Base-by-base conservation (phyloP, 257 asterid genomes). In the Nicotiana obtusifolia region DNA sequence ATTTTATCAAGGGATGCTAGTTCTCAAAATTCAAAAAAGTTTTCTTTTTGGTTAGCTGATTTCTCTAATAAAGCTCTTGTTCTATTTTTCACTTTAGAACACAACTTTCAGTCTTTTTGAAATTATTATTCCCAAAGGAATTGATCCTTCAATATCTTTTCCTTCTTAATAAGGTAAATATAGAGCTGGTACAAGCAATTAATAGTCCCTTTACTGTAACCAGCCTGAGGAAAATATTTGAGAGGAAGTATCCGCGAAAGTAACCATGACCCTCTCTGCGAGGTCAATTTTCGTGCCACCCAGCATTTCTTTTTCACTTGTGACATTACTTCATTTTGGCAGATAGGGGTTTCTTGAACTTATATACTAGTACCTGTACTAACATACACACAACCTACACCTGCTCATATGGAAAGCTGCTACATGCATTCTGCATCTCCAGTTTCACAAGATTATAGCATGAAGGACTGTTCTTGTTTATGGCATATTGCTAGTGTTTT, bases 161-260 rank as follows among this genome's bases (percentile, higher is more conserved):
- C 57, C 59, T 69, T 69, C 59, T 41, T 41, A 69, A 69, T 69
- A 69, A 20, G 33, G 78, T 69, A 11, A 69, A 20, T 41, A 20
- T 20, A 69, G 33, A 69, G 11, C 44, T 41, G 57, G 33, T 41
- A 60, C 31, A 69, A 20, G 59, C 78, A 41, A 41, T 69, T 69
- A 20, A 11, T 41, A 69, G 59, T 41, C 33, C 59, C 59, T 33
- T 69, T 13, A 41, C 59, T 41, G 7, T 69, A 69, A 69, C 57
- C 33, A 20, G 33, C 33, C 30, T 31, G 13, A 69, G 57, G 57
- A 69, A 69, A 41, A 37, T 69, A 69, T 69, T 69, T 41, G 33
- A 69, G 77, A 41, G 33, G 57, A 41, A 69, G 78, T 41, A 69
- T 69, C 78, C 78, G 31, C 7, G 33, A 69, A 69, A 69, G 59